phyloP scores from a whole-genome alignment of 805 yeast species.

The Pichia insulana region DNA sequence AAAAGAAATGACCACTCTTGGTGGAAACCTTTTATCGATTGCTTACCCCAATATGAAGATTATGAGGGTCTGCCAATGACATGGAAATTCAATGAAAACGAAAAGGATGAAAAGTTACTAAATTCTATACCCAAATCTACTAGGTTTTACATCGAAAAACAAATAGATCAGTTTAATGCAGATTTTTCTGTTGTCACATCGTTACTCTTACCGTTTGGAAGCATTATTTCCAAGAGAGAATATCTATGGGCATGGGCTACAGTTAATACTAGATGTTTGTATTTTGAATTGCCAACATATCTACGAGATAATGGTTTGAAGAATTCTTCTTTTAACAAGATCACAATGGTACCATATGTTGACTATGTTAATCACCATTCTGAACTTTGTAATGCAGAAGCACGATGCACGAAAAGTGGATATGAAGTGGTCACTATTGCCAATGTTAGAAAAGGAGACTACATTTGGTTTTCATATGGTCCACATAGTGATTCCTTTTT shows the following conservation, averaged over 20 bases:
- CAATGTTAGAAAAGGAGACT: constrained; percentile 35
- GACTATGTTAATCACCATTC: constrained; percentile 73
- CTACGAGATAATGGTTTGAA: constrained; percentile 28
- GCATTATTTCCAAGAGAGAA: constrained; percentile 16
- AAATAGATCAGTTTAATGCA: constrained; percentile 31
- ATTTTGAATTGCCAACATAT: constrained; percentile 48
- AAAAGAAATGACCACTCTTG: constrained; percentile 34
- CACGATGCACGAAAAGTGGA: constrained; percentile 38
- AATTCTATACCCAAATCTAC: constrained; percentile 39
- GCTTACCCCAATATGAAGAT: constrained; percentile 51
- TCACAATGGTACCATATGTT: constrained; percentile 86
- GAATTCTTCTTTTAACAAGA: constrained; percentile 42
- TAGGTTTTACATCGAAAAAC: constrained; percentile 31
- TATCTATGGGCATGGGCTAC: constrained; percentile 76
- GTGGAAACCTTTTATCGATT: constrained; percentile 63
- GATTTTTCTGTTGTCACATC: constrained; percentile 33
- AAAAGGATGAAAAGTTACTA: constrained; percentile 16
- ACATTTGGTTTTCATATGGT: constrained; percentile 72
- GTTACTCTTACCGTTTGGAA: neutral
- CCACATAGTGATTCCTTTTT: constrained; percentile 81
- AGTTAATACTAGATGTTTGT: constrained; percentile 86
- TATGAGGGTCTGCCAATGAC: constrained; percentile 51
- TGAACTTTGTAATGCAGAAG: constrained; percentile 42
- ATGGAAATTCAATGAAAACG: constrained; percentile 33
- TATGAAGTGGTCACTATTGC: constrained; percentile 40